phyloP scores from a whole-genome alignment of 306 rosid genomes.

The Citrullus colocynthis region DNA sequence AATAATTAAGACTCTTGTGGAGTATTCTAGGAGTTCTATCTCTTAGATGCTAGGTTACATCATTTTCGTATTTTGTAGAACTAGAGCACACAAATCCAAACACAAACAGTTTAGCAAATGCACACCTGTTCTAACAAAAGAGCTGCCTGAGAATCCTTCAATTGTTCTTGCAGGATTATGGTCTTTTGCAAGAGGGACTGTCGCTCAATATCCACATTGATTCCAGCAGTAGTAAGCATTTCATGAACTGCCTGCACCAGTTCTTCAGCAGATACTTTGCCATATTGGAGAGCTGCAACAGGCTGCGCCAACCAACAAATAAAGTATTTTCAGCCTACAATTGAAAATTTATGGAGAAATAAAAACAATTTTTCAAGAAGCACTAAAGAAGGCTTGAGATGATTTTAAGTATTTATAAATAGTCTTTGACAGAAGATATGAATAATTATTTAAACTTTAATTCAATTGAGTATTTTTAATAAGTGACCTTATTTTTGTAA shows the following conservation, averaged over 20 bases:
- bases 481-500: no score
- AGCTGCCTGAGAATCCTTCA: constrained; percentile 70
- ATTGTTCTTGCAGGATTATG: constrained; percentile 62
- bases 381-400: neutral
- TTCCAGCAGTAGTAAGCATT: constrained; percentile 86
- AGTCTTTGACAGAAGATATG: neutral
- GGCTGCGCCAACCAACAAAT: constrained; percentile 30
- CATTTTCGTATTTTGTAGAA: neutral
- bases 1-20: neutral
- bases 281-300: constrained; percentile 45
- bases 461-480: neutral
- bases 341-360: neutral
- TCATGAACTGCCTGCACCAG: constrained; percentile 89
- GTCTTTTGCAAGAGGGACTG: constrained; percentile 69
- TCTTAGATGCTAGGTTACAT: neutral
- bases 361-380: neutral
- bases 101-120: constrained; percentile 2
- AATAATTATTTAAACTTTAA: neutral
- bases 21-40: neutral
- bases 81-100: neutral
- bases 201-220: constrained; percentile 76
- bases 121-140: constrained; percentile 83
- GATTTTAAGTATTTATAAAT: neutral
- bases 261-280: constrained; percentile 77
- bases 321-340: neutral